Base-by-base conservation (phyloP, 208 protist genomes). In the Leishmania braziliensis region DNA sequence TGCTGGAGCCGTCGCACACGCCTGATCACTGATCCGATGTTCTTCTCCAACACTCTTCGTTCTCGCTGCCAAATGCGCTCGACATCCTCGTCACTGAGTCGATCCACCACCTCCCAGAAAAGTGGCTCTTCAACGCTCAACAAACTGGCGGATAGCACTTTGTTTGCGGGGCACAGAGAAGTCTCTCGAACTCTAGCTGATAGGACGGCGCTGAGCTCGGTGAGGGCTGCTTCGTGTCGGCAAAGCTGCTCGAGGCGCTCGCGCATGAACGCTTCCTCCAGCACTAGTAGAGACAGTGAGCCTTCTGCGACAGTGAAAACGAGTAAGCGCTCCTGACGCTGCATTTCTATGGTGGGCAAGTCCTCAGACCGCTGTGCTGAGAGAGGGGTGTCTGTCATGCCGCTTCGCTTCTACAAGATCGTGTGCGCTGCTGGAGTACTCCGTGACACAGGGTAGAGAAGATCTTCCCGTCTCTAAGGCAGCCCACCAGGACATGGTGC, bases 201-300 rank as follows among this genome's bases (percentile, higher is more conserved):
- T 16, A 43, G 51, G 10, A 70, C 43, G 26, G 76, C 51, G 50
- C 65, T 82, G 48, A 86, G 77, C 74, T 75, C 53, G 3, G 58
- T 69, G 5, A 86, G 54, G 23, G 77, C 10, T 26, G 16, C 56
- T 72, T 86, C 82, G 62, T 86, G 78, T 18, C 63, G 78, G 26
- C 65, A 63, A 58, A 65, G 73, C 78, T 86, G 82, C 58, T 79
- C 82, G 10, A 86, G 20, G 18, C 82, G 77, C 65, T 86, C 82
- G 12, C 82, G 73, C 33, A 23, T 73, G 65, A 82, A 50, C 8
- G 9, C 26, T 63, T 86, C 82, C 46, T 86, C 82, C 16, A 76
- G 14, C 23, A 86, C 50, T 1, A 79, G 26, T 3, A 86, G 29
- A 20, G 77, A 53, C 1, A 81, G 56, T 12, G 56, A 75, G 18